A percentile compares a stretch with the other conserved stretches of the same genome.
These are phyloP conservation scores for Theileria equi DNA, from an alignment of 169 alveolate genomes.

Conservation along the genomic window DNA sequence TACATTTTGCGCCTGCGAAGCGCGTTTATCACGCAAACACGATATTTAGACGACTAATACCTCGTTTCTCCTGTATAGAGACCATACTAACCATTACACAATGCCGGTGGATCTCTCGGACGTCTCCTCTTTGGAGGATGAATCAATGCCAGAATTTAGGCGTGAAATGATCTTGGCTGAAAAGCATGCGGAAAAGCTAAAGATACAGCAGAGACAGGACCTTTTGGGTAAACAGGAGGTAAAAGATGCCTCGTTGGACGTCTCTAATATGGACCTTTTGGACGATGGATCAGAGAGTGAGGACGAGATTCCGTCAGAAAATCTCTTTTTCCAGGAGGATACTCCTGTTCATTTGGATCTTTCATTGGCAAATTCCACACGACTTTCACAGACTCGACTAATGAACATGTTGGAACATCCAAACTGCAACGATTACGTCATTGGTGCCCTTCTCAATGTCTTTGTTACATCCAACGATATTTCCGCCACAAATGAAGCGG, in stretches of 20 bases:
- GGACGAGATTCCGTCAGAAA: not conserved
- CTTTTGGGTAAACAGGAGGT: conserved; percentile 16
- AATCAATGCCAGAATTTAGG: conserved; percentile 68
- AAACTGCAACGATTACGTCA: conserved; percentile 39
- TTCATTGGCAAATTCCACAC: conserved; percentile 34
- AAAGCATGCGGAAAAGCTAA: conserved; percentile 69
- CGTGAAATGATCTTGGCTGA: conserved; percentile 72
- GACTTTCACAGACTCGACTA: conserved; percentile 37
- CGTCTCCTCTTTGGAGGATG: conserved; percentile 28
- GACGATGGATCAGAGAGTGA: not conserved
- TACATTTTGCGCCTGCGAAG: no score
- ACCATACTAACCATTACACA: no score
- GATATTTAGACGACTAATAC: no score
- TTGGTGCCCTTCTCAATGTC: conserved; percentile 27
- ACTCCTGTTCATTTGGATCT: conserved; percentile 2
- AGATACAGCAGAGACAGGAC: conserved; percentile 27
- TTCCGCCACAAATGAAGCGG: not conserved
- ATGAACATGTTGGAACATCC: conserved; percentile 62
- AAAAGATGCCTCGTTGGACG: conserved; percentile 25
- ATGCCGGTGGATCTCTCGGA: conserved; percentile 8
- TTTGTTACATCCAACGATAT: no score
- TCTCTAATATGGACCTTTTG: conserved; percentile 1
- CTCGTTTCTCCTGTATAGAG: no score
- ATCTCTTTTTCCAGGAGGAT: conserved; percentile 14
- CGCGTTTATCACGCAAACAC: no score